Evolutionary conservation across 257 asterid genomes (phyloP).

Genomic region (Eucommia ulmoides): DNA sequence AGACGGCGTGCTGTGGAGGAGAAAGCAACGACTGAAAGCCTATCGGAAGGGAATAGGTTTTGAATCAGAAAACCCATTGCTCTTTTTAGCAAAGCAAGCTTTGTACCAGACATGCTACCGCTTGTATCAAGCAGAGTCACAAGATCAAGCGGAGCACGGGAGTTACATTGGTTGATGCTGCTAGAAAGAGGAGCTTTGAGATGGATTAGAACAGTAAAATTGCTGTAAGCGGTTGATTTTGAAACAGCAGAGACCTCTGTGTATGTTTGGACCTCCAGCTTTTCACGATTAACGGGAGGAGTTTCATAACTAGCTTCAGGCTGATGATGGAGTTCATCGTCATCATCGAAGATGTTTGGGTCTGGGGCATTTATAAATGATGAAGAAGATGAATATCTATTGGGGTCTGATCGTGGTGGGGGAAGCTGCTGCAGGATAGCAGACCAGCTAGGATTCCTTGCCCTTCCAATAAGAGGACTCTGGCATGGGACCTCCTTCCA

Average conservation of each 20-base stretch:
- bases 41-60: constrained; percentile 37
- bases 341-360: constrained; percentile 67
- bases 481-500: constrained; percentile 88
- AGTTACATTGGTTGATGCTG: neutral
- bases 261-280: neutral
- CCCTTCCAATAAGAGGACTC: constrained; percentile 26
- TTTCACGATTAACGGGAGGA: constrained; percentile 8
- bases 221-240: neutral
- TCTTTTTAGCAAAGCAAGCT: constrained; percentile 9
- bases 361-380: constrained; percentile 32
- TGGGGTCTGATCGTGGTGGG: constrained; percentile 24
- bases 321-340: constrained; percentile 29
- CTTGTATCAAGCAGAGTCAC: constrained; percentile 11
- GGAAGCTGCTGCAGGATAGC: constrained; percentile 32
- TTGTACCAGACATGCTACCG: constrained; percentile 11
- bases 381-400: constrained; percentile 14
- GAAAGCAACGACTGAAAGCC: constrained; percentile 85
- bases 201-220: neutral
- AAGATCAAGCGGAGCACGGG: constrained; percentile 8
- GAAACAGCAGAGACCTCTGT: neutral
- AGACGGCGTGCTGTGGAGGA: constrained; percentile 80
- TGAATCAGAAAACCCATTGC: constrained; percentile 13
- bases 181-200: neutral
- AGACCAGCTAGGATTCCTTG: constrained; percentile 29
- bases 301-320: constrained; percentile 8